Evolutionary conservation across 768 basidiomycete species (phyloP).

Genomic region (Dictyophora rubrovolvata): DNA sequence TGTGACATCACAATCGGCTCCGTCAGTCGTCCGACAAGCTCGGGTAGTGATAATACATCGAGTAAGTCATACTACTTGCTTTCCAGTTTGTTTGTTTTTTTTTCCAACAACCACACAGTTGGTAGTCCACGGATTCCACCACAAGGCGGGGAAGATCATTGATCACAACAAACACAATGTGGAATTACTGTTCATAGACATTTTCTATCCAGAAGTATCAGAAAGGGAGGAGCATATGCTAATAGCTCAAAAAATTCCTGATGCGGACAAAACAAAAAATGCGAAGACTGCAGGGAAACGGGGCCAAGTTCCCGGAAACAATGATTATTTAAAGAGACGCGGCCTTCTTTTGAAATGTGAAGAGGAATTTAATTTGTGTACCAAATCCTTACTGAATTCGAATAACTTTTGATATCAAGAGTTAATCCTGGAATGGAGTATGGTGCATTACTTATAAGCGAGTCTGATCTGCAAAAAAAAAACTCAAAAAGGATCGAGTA

Average conservation of each 20-base stretch:
- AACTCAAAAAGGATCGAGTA: background rate
- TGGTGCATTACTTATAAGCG: background rate
- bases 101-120: background rate
- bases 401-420: background rate
- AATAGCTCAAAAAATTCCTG: background rate
- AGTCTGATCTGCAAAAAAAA: background rate
- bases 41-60: background rate
- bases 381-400: background rate
- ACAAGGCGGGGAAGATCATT: too few relatives aligned
- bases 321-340: background rate
- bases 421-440: background rate
- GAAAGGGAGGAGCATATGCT: background rate
- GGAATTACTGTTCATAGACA: background rate
- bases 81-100: too few relatives aligned
- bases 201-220: background rate
- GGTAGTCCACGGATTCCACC: background rate
- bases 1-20: background rate
- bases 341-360: background rate
- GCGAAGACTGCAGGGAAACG: background rate
- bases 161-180: background rate
- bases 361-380: background rate
- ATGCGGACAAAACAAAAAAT: background rate
- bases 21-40: background rate
- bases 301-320: background rate
- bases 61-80: background rate